Percentiles rank a stretch among this genome's conserved stretches.
These are phyloP conservation scores for Fusarium nanum DNA, from an alignment of 2,329 filamentous ascomycete species.

Conservation along the genomic window DNA sequence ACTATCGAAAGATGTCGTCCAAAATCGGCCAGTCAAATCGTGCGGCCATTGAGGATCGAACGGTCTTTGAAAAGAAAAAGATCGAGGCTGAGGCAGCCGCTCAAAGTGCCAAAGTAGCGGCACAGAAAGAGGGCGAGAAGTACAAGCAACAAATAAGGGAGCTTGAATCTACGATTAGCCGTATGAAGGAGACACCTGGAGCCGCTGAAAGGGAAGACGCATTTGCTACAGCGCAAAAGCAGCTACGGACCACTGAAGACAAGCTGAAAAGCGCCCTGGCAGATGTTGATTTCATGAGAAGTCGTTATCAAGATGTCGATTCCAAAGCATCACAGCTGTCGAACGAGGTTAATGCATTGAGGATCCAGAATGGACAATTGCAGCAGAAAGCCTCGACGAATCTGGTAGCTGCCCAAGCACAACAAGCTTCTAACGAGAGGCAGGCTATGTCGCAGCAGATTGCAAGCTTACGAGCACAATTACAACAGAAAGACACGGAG, in stretches of 20 bases:
- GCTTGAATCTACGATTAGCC: slow-evolving; percentile 51
- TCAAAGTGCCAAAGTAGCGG: slow-evolving; percentile 44
- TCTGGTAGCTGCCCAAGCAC: slow-evolving; percentile 59
- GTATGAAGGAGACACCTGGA: slow-evolving; percentile 45
- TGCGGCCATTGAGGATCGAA: slow-evolving; percentile 63
- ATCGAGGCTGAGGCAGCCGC: slow-evolving; percentile 53
- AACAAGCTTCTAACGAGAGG: slow-evolving; percentile 55
- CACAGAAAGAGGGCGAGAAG: slow-evolving; percentile 53
- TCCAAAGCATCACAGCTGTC: slow-evolving; percentile 58
- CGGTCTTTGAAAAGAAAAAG: slow-evolving; percentile 60
- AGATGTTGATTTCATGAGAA: slow-evolving; percentile 68
- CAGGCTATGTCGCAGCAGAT: slow-evolving; percentile 54
- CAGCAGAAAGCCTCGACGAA: slow-evolving; percentile 58
- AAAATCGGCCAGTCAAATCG: slow-evolving; percentile 61
- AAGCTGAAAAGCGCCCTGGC: slow-evolving; percentile 56
- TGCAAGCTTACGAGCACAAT: slow-evolving; percentile 54
- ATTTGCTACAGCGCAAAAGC: slow-evolving; percentile 52
- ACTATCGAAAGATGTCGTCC: slow-evolving; percentile 58
- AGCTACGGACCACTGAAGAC: slow-evolving; percentile 56
- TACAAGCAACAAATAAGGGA: slow-evolving; percentile 52
- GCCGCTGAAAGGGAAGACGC: slow-evolving; percentile 45
- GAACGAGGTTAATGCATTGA: slow-evolving; percentile 60
- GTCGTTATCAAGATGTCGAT: slow-evolving; percentile 69
- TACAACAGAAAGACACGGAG: slow-evolving; percentile 65
- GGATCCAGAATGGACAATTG: slow-evolving; percentile 55